Evolutionary conservation across 208 protist genomes (phyloP).

Genomic region (Leishmania major): DNA sequence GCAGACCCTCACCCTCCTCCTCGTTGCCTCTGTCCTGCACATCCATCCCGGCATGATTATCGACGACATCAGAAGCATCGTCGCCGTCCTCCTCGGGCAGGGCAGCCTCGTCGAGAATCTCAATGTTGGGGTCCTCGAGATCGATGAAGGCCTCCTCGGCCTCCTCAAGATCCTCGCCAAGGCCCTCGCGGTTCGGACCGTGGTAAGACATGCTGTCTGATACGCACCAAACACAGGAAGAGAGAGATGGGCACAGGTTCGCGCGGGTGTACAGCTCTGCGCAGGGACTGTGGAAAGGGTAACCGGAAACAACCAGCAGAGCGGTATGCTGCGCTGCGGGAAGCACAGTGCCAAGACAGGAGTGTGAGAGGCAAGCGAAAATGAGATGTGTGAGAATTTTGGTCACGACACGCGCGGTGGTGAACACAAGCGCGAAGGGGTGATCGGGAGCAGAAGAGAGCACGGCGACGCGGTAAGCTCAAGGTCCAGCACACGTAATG

Average conservation of each 20-base stretch:
- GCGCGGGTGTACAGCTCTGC: too few species aligned
- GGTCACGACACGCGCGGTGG: background rate
- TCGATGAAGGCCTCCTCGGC: constrained; percentile 81
- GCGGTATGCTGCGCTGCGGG: background rate
- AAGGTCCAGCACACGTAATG: background rate
- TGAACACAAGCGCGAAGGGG: background rate
- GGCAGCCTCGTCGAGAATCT: constrained; percentile 66
- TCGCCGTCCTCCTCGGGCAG: constrained; percentile 31
- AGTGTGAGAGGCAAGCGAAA: background rate
- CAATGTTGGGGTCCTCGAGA: constrained; percentile 82
- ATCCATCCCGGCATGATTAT: constrained; percentile 21
- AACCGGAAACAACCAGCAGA: background rate
- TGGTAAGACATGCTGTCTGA: constrained; percentile 19
- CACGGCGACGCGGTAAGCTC: background rate
- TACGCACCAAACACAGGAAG: background rate
- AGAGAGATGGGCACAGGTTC: background rate
- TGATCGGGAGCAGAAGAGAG: background rate
- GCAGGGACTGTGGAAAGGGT: background rate
- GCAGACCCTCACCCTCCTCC: constrained; percentile 17
- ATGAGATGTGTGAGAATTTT: background rate
- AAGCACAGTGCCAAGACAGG: background rate
- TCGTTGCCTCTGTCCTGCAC: constrained; percentile 18
- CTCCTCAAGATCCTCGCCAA: constrained; percentile 42
- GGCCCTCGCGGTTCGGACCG: constrained; percentile 17
- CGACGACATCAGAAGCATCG: constrained; percentile 32